Base-by-base conservation (phyloP, 208 protist species). In the Leishmania martiniquensis region DNA sequence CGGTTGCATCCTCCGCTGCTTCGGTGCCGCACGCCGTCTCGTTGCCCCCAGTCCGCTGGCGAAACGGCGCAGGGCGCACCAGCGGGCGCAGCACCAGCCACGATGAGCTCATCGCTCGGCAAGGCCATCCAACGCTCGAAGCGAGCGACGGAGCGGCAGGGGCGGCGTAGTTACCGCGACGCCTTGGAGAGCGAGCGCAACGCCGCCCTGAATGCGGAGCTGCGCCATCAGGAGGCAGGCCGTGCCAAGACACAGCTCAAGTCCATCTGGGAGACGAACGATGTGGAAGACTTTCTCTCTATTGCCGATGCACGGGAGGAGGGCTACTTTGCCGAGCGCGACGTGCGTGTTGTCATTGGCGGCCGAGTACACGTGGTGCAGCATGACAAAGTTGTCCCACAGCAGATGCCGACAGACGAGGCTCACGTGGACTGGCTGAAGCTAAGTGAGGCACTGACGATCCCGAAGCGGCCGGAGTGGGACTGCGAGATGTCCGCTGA, bases 201-300 rank as follows among this genome's bases (percentile, higher is more conserved):
- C 63, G 70, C 67, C 59, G 84, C 75, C 29, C 60, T 91, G 13
- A 79, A 86, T 37, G 89, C 89, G 25, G 84, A 82, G 68, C 83
- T 86, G 22, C 70, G 75, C 34, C 89, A 89, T 55, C 84, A 91
- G 79, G 82, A 83, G 68, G 29, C 57, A 17, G 69, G 68, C 62
- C 52, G 37, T 44, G 12, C 60, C 34, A 87, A 85, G n/a, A 51
- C 70, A 13, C 75, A 74, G 55, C 87, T 98, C 32, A 88, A 96
- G 85, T 96, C 91, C 68, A 95, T 98, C 67, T 97, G 93, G 92
- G 92, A 97, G 73, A 94, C 90, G 5, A 98, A 89, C 75, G 89
- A 95, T 49, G 79, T 98, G 10, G 91, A 97, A 42, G 87, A 96
- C 77, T 97, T 98, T 60, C 82, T 98, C 17, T 75, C 87, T 52